Percentiles rank a stretch among this genome's conserved stretches.
Conservation (phyloP, 495 filamentous ascomycete genomes). For the Aspergillus indologenus region DNA sequence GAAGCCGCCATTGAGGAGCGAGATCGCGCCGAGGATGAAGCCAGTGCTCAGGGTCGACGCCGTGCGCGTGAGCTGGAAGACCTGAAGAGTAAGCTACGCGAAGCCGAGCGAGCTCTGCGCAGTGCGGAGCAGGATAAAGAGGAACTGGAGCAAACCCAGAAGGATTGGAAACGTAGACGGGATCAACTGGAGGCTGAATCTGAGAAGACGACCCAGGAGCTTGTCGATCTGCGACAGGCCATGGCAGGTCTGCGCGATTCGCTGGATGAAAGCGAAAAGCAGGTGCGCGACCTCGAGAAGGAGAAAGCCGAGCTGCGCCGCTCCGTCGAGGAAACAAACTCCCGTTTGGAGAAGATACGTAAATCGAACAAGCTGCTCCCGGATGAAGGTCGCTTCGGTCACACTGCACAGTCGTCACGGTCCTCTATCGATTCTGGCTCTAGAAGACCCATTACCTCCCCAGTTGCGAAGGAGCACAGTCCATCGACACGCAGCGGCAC, state of each 20-base stretch:
- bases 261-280: slow-evolving; percentile 82
- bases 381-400: slow-evolving; percentile 39
- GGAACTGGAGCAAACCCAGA: slow-evolving; percentile 66
- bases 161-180: slow-evolving; percentile 67
- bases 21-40: slow-evolving; percentile 88
- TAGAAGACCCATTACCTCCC: slow-evolving; percentile 37
- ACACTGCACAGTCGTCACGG: slow-evolving; percentile 54
- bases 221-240: slow-evolving; percentile 68
- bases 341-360: slow-evolving; percentile 72
- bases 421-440: slow-evolving; percentile 66
- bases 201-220: slow-evolving; percentile 65
- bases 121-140: slow-evolving; percentile 63
- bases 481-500: slow-evolving; percentile 42
- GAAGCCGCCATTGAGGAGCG: slow-evolving; percentile 87
- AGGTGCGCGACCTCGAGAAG: slow-evolving; percentile 75
- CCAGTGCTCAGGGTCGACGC: slow-evolving; percentile 69
- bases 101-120: slow-evolving; percentile 73
- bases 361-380: slow-evolving; percentile 61
- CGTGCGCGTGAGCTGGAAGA: slow-evolving; percentile 85
- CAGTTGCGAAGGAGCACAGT: slow-evolving; percentile 36
- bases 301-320: slow-evolving; percentile 73
- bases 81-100: slow-evolving; percentile 69
- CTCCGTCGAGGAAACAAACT: slow-evolving; percentile 71
- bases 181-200: slow-evolving; percentile 71
- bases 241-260: slow-evolving; percentile 76